Evolutionary conservation across 2,329 filamentous ascomycete genomes (phyloP).

Genomic region (Trichothecium sympodiale): DNA sequence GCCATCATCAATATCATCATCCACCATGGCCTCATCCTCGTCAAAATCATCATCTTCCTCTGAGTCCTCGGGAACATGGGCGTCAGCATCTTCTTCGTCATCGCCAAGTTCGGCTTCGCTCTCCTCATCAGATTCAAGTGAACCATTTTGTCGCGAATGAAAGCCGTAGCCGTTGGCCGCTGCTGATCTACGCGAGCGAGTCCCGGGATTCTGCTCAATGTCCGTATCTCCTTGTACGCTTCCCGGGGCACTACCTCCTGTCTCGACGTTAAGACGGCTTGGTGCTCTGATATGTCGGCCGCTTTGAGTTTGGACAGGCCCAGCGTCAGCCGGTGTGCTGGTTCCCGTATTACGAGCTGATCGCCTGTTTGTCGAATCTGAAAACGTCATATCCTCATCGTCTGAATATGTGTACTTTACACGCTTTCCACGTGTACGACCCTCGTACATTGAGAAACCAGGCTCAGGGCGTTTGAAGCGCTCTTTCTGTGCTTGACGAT

Average conservation of each 20-base stretch:
- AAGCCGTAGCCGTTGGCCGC: slow-evolving; percentile 26
- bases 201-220: slow-evolving; percentile 29
- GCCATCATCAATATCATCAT: slow-evolving; percentile 39
- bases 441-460: slow-evolving; percentile 89
- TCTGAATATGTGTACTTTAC: slow-evolving; percentile 96
- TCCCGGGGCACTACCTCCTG: slow-evolving; percentile 31
- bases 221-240: slow-evolving; percentile 35
- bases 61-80: slow-evolving; percentile 49
- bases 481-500: slow-evolving; percentile 74
- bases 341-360: slow-evolving; percentile 66
- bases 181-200: slow-evolving; percentile 39
- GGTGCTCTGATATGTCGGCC: slow-evolving; percentile 73
- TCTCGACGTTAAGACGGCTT: slow-evolving; percentile 53
- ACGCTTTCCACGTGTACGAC: slow-evolving; percentile 88
- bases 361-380: slow-evolving; percentile 54
- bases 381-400: slow-evolving; percentile 62
- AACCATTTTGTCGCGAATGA: slow-evolving; percentile 28
- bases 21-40: slow-evolving; percentile 42
- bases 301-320: slow-evolving; percentile 63
- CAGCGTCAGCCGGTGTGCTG: slow-evolving; percentile 60
- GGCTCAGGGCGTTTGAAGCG: slow-evolving; percentile 80
- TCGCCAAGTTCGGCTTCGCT: slow-evolving; percentile 67
- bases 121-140: slow-evolving; percentile 50
- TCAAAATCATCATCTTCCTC: slow-evolving; percentile 52
- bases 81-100: slow-evolving; percentile 60